phyloP scores from a whole-genome alignment of 768 basidiomycete genomes.

The Hortiboletus campestris region DNA sequence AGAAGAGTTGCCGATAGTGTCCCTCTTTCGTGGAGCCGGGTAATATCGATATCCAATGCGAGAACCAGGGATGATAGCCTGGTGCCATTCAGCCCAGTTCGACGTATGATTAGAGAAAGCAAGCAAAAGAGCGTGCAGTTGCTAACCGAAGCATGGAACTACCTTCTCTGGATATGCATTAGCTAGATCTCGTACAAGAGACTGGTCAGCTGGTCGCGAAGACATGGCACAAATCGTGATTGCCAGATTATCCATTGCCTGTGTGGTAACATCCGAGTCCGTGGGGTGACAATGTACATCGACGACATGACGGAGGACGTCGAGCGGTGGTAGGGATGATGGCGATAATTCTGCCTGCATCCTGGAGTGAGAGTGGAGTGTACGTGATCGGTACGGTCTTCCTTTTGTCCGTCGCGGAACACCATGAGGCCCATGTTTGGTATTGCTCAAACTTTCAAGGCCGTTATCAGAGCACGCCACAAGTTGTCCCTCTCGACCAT shows the following conservation, averaged over 20 bases:
- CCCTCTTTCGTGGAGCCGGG: constrained; percentile 50
- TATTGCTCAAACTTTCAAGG: constrained; percentile 5
- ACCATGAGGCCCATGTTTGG: constrained; percentile 7
- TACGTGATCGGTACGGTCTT: background rate
- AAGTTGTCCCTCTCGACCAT: constrained; percentile 1
- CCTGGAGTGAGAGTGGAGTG: background rate
- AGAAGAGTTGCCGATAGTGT: constrained; percentile 77
- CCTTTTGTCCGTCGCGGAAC: too few species aligned
- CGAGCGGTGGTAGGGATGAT: constrained; percentile 24
- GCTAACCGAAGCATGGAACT: constrained; percentile 86
- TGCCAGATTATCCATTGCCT: constrained; percentile 52
- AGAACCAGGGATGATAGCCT: constrained; percentile 97
- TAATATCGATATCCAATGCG: constrained; percentile 65
- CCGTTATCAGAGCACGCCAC: constrained; percentile 3
- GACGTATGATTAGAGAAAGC: constrained; percentile 9
- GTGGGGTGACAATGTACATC: constrained; percentile 96
- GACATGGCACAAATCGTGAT: constrained; percentile 88
- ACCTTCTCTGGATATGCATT: constrained; percentile 59
- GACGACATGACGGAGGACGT: constrained; percentile 64
- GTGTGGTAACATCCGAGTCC: constrained; percentile 54
- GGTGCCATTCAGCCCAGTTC: constrained; percentile 8
- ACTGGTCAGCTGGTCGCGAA: constrained; percentile 63
- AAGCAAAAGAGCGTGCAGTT: constrained; percentile 6
- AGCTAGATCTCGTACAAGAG: constrained; percentile 66
- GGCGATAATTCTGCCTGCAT: background rate